Conservation (phyloP, 257 asterid species). For the Eucommia ulmoides region DNA sequence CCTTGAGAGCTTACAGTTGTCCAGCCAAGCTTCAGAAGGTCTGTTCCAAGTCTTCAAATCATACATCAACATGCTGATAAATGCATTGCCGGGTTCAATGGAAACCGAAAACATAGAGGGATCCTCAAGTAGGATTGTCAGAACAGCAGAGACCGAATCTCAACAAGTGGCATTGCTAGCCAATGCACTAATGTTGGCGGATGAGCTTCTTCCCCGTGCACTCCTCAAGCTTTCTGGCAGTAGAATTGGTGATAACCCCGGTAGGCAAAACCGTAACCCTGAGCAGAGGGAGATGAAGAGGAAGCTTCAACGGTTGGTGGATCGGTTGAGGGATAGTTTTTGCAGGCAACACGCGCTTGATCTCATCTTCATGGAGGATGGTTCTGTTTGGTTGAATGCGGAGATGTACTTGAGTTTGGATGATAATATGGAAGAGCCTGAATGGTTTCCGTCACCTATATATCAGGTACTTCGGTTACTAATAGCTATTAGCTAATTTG, state of each 20-base stretch:
- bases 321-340: too few relatives aligned
- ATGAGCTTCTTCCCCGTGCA: slow-evolving; percentile 84
- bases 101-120: slow-evolving; percentile 79
- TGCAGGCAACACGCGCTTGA: too few relatives aligned
- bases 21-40: slow-evolving; percentile 69
- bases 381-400: slow-evolving; percentile 61
- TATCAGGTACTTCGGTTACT: slow-evolving; percentile 41
- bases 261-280: too few relatives aligned
- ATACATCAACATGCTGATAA: slow-evolving; percentile 48
- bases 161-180: slow-evolving; percentile 68
- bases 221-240: slow-evolving; percentile 31
- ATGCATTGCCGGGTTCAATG: slow-evolving; percentile 63
- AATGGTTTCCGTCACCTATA: slow-evolving; percentile 91
- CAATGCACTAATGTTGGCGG: slow-evolving; percentile 62
- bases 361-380: slow-evolving; percentile 81
- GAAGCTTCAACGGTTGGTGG: too few relatives aligned
- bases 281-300: too few relatives aligned
- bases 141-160: slow-evolving; percentile 51
- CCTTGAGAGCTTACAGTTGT: slow-evolving; percentile 54
- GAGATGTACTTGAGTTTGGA: slow-evolving; percentile 73
- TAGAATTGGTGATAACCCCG: slow-evolving; percentile 38
- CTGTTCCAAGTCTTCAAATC: slow-evolving; percentile 53
- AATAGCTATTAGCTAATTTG: too few relatives aligned
- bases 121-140: slow-evolving; percentile 51
- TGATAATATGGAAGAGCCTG: slow-evolving; percentile 42